Evolutionary conservation across 164 flowering plant species (phyloP).

Genomic region (Kalanchoe fedtschenkoi): DNA sequence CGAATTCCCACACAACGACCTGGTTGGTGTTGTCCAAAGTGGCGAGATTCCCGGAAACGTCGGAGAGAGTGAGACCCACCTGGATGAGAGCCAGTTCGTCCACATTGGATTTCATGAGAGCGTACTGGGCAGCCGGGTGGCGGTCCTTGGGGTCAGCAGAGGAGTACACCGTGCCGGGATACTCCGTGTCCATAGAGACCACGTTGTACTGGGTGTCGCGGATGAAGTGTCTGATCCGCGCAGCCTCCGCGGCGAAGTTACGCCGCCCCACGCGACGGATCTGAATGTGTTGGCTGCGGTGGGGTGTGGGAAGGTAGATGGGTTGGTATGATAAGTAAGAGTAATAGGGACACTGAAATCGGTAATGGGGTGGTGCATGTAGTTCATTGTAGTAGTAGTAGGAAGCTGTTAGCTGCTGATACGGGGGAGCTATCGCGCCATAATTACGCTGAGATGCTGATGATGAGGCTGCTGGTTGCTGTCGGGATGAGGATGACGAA

Average conservation of each 20-base stretch:
- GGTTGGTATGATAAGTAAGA: too few relatives aligned
- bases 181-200: background rate
- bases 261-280: background rate
- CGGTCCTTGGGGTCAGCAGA: background rate
- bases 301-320: too few relatives aligned
- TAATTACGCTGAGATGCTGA: too few relatives aligned
- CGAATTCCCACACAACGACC: constrained; percentile 16
- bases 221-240: background rate
- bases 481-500: too few relatives aligned
- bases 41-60: background rate
- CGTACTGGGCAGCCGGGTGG: background rate
- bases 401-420: too few relatives aligned
- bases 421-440: too few relatives aligned
- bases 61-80: background rate
- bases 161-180: background rate
- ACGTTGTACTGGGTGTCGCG: background rate
- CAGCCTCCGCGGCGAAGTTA: background rate
- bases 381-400: too few relatives aligned
- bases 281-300: too few relatives aligned
- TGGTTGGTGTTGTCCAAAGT: background rate
- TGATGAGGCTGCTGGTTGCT: too few relatives aligned
- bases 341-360: too few relatives aligned
- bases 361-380: too few relatives aligned
- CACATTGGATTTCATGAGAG: background rate
- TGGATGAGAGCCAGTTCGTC: background rate